These are phyloP conservation scores for Bocquillonia castaneifolia DNA, from an alignment of 441 rosid species.

Conservation along the genomic window DNA sequence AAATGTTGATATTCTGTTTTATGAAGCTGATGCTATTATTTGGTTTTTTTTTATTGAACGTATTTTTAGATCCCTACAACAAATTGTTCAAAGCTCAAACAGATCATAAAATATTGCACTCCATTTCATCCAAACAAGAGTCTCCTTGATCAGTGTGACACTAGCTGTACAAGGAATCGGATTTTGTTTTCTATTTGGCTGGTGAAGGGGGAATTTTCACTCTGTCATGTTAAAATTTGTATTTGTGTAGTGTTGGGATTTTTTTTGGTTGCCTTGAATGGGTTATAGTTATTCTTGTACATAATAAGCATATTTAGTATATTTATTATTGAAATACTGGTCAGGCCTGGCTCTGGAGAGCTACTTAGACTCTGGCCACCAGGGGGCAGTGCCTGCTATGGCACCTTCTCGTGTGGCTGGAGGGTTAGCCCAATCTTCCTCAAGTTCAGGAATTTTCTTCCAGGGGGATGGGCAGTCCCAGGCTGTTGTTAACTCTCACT, in stretches of 20 bases:
- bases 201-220: slow-evolving; percentile 28
- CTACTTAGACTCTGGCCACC: slow-evolving; percentile 61
- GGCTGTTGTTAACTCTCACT: slow-evolving; percentile 75
- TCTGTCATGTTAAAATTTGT: slow-evolving; percentile 17
- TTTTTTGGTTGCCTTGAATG: slow-evolving; percentile 3
- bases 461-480: slow-evolving; percentile 96
- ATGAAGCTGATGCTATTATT: slow-evolving; percentile 26
- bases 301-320: slow-evolving; percentile 26
- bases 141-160: slow-evolving; percentile 25
- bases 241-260: slow-evolving; percentile 8
- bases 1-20: slow-evolving; percentile 9
- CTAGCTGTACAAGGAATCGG: slow-evolving; percentile 24
- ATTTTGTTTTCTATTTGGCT: slow-evolving; percentile 26
- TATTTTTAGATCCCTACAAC: slow-evolving; percentile 39
- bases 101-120: slow-evolving; percentile 30
- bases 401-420: slow-evolving; percentile 79
- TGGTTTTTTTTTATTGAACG: slow-evolving; percentile 23
- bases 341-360: slow-evolving; percentile 70
- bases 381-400: slow-evolving; percentile 56
- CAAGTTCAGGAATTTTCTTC: slow-evolving; percentile 90
- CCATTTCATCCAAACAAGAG: slow-evolving; percentile 30
- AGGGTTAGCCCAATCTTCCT: slow-evolving; percentile 82
- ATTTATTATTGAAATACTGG: slow-evolving; percentile 29
- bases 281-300: slow-evolving; percentile 21
- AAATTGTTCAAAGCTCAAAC: slow-evolving; percentile 36